phyloP scores from a whole-genome alignment of 2,329 filamentous ascomycete species.

The Fusarium citri region DNA sequence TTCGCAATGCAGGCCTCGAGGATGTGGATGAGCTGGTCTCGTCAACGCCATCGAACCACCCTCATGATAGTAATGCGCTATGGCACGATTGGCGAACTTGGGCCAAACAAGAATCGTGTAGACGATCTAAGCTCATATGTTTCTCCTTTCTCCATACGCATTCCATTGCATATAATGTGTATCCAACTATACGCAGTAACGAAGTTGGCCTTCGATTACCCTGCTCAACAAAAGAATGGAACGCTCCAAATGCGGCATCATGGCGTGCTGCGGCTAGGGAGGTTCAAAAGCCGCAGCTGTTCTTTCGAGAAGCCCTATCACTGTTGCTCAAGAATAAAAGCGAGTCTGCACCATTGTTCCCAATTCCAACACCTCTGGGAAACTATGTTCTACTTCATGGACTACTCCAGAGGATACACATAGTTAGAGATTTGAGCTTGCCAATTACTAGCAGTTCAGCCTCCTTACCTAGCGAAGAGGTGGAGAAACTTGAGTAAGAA shows the following conservation, averaged over 20 bases:
- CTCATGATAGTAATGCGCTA: conserved; percentile 1
- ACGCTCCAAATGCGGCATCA: conserved; percentile 43
- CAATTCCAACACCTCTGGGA: conserved; percentile 52
- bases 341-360: conserved; percentile 35
- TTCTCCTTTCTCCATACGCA: conserved; percentile 55
- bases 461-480: conserved; percentile 50
- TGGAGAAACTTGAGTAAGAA: conserved; percentile 52
- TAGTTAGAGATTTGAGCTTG: conserved; percentile 53
- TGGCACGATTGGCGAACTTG: conserved; percentile 48
- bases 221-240: conserved; percentile 53
- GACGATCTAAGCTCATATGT: conserved; percentile 53
- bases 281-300: conserved; percentile 49
- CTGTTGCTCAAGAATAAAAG: conserved; percentile 48
- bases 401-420: conserved; percentile 53
- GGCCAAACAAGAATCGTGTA: conserved; percentile 49
- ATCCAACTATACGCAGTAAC: conserved; percentile 52
- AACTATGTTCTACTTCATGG: conserved; percentile 55
- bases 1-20: conserved; percentile 50
- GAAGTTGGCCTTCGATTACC: conserved; percentile 52
- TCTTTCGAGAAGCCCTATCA: conserved; percentile 53
- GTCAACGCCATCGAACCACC: not conserved
- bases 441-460: conserved; percentile 50
- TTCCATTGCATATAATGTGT: conserved; percentile 54
- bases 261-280: conserved; percentile 33
- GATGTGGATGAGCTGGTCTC: conserved; percentile 32